These are phyloP conservation scores for Rhizomucor miehei DNA, from an alignment of 371 early-diverging fungal species.

Conservation along the genomic window DNA sequence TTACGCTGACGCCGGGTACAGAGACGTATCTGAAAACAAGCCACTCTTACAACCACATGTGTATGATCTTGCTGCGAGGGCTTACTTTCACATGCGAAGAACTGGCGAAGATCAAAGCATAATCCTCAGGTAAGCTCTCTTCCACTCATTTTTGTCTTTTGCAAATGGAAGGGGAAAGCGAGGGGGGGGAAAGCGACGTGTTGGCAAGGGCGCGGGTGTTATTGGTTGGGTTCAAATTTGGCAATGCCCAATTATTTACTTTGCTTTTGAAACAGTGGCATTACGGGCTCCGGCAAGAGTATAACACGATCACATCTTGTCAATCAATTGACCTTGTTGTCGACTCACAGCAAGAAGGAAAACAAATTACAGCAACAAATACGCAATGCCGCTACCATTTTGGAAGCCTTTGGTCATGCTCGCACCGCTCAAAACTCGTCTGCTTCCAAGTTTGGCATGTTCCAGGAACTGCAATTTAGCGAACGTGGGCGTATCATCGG, in stretches of 20 bases:
- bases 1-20: slow-evolving; percentile 57
- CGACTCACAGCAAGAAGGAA: slow-evolving; percentile 70
- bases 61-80: slow-evolving; percentile 61
- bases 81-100: slow-evolving; percentile 78
- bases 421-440: slow-evolving; percentile 66
- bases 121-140: slow-evolving; percentile 62
- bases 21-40: slow-evolving; percentile 41
- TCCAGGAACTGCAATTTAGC: slow-evolving; percentile 86
- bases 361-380: slow-evolving; percentile 70
- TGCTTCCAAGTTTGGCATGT: slow-evolving; percentile 76
- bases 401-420: slow-evolving; percentile 80
- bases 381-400: slow-evolving; percentile 60
- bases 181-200: neutral
- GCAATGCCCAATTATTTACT: neutral
- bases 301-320: slow-evolving; percentile 62
- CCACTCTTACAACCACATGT: slow-evolving; percentile 53
- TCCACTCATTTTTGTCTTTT: neutral
- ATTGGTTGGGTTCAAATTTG: neutral
- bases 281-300: slow-evolving; percentile 84
- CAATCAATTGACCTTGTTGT: slow-evolving; percentile 66
- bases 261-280: slow-evolving; percentile 54
- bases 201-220: neutral
- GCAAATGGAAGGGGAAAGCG: neutral
- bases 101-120: slow-evolving; percentile 82
- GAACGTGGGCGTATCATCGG: slow-evolving; percentile 84